A percentile compares a stretch with the other conserved stretches of the same genome.
These are phyloP conservation scores for Botryotinia convoluta DNA, from an alignment of 2,329 filamentous ascomycete species.

Conservation along the genomic window DNA sequence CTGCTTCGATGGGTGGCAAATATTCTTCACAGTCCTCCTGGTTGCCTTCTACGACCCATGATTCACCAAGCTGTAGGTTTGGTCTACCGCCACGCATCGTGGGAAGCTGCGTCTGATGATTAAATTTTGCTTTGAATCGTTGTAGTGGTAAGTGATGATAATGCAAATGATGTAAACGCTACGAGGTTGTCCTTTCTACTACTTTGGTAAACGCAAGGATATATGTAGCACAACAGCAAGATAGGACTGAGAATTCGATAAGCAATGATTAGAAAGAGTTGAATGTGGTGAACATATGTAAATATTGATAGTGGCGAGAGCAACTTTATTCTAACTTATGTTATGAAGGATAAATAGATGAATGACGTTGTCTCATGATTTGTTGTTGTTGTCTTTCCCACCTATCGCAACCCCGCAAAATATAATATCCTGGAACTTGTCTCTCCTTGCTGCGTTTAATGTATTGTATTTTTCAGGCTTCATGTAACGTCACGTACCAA, in stretches of 20 bases:
- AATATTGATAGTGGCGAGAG: neutral
- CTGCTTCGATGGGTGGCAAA: constrained; percentile 27
- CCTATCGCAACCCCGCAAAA: constrained; percentile 18
- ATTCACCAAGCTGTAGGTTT: constrained; percentile 34
- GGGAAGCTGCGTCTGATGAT: neutral
- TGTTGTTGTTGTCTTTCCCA: constrained; percentile 19
- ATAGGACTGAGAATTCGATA: neutral
- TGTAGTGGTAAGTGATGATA: neutral
- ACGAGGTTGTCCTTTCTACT: neutral
- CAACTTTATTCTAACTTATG: neutral
- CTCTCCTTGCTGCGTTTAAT: neutral
- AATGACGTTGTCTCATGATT: constrained; percentile 32
- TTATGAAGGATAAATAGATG: neutral
- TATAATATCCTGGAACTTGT: neutral
- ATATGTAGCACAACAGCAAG: neutral
- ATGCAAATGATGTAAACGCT: neutral
- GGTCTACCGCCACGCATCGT: constrained; percentile 28
- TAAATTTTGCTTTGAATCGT: neutral
- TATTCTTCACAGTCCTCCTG: constrained; percentile 28
- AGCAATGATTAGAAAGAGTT: neutral
- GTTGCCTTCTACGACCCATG: constrained; percentile 38
- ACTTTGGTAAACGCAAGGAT: neutral
- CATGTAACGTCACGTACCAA: neutral
- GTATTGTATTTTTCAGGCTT: neutral
- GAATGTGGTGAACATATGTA: neutral